phyloP scores from a whole-genome alignment of 2,329 filamentous ascomycete species.

The Trichoderma breve region DNA sequence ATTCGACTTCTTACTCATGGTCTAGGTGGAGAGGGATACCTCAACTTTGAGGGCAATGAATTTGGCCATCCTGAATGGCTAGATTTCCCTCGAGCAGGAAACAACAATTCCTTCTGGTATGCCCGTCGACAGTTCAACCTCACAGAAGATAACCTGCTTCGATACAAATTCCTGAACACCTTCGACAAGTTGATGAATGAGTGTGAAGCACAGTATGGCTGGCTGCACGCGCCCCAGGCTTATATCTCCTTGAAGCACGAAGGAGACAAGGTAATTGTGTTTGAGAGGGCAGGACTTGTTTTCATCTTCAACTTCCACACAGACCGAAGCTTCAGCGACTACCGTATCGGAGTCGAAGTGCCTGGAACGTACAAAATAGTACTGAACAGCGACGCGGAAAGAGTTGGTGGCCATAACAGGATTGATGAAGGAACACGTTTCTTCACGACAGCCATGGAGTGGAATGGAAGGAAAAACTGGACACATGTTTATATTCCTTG shows the following conservation, averaged over 20 bases:
- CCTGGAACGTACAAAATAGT: constrained; percentile 84
- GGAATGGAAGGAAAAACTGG: constrained; percentile 90
- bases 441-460: constrained; percentile 86
- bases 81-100: constrained; percentile 92
- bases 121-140: constrained; percentile 92
- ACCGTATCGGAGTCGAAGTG: constrained; percentile 82
- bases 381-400: constrained; percentile 73
- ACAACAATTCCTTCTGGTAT: constrained; percentile 92
- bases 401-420: constrained; percentile 76
- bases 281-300: constrained; percentile 84
- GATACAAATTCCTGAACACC: constrained; percentile 88
- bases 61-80: constrained; percentile 99
- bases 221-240: constrained; percentile 81
- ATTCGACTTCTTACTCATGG: constrained; percentile 90
- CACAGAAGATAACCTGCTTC: constrained; percentile 77
- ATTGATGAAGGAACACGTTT: constrained; percentile 79
- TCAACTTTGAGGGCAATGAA: constrained; percentile 98
- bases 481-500: constrained; percentile 87
- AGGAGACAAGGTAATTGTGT: constrained; percentile 89
- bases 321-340: constrained; percentile 81
- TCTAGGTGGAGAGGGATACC: constrained; percentile 91
- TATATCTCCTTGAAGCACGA: constrained; percentile 95
- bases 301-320: constrained; percentile 98
- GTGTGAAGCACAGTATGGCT: constrained; percentile 84
- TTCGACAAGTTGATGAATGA: constrained; percentile 92